Evolutionary conservation across 371 early-diverging fungal species (phyloP), one percentile per base, ranked within the genome.

Genomic region (Mortierella sp.): DNA sequence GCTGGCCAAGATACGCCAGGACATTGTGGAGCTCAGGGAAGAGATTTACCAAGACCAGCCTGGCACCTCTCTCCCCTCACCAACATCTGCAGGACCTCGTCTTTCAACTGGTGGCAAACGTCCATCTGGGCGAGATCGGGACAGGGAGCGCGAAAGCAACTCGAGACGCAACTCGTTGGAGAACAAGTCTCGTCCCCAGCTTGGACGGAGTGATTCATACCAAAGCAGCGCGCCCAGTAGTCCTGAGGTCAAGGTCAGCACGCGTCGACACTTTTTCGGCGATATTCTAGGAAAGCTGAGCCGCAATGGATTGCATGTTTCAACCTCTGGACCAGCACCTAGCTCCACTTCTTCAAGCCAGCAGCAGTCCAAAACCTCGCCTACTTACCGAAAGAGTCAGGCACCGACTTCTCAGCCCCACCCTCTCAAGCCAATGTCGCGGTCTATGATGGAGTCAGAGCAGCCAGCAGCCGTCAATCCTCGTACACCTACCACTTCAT

Each of bases 21-120:
- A 85, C n/a, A 79, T 81, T 72, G 80, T 72, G 11, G 81, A 77
- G 48, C 63, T 81, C 16, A 76, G 80, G 10, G 74, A 85, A 55
- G 80, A 81, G 75, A 78, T 85, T 31, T 78, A 80, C n/a, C 79
- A 81, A 34, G 81, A 80, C 38, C 78, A 73, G 28, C 60, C 73
- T 42, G 79, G 73, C 13, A 50, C 65, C 19, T 47, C 60, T 9
- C 19, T 68, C 8, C 13, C 70, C 10, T 71, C 71, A 13, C 57
- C 80, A 26, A 48, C 31, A 48, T 48, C 50, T 3, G 31, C 48
- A 24, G 48, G 72, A 48, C 50, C 72, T 11, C 21, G 48, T 31
- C 60, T 38, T 16, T 52, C 75, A 3, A 26, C 63, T 19, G 19
- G 70, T 14, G 76, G 68, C 52, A 57, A 42, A 50, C 79, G 11